Conservation (phyloP, 176 grass and related monocot species). For the Cenchrus purpureus region DNA sequence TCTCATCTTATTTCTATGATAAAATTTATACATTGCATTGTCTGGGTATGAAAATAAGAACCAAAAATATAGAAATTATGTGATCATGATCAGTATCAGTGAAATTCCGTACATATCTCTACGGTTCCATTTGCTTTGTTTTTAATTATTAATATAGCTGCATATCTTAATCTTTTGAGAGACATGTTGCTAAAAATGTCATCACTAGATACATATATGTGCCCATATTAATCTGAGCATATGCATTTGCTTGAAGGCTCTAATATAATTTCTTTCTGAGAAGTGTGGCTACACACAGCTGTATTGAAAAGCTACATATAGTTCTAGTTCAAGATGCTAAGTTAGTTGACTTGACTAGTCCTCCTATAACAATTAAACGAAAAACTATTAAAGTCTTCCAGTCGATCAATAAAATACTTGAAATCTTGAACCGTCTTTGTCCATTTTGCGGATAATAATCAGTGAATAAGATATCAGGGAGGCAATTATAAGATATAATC, state of each 20-base stretch:
- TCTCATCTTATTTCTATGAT: background rate
- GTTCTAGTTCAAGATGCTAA: background rate
- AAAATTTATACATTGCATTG: background rate
- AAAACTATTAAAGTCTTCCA: background rate
- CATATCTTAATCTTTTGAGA: background rate
- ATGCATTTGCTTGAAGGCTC: background rate
- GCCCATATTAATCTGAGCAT: background rate
- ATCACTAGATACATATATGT: background rate
- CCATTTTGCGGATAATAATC: constrained; percentile 16
- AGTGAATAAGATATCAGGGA: constrained; percentile 17
- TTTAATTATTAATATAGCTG: background rate
- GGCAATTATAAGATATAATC: constrained; percentile 26
- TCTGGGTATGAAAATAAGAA: background rate
- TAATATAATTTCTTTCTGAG: background rate
- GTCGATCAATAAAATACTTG: background rate
- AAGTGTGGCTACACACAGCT: background rate
- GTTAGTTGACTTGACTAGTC: constrained; percentile 15
- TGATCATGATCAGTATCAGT: background rate
- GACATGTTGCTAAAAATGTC: background rate
- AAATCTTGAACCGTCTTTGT: constrained; percentile 33
- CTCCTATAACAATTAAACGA: background rate
- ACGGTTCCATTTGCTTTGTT: background rate
- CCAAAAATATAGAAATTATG: too few relatives aligned
- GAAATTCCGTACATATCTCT: background rate
- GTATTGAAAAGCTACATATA: background rate